phyloP scores from a whole-genome alignment of 495 filamentous ascomycete species.

The Sabuloglossum arenarium region DNA sequence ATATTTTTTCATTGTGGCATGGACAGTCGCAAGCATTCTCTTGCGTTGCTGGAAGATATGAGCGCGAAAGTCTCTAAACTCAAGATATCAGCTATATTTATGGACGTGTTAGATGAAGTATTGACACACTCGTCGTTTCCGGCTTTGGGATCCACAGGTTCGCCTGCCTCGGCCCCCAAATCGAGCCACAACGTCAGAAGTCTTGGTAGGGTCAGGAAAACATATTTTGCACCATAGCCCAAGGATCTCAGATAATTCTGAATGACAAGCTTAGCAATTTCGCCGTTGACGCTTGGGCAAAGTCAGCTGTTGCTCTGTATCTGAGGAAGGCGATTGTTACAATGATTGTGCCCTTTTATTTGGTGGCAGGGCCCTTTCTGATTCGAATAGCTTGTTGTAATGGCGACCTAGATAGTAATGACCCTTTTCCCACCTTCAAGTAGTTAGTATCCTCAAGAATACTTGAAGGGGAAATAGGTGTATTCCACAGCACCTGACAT shows the following conservation, averaged over 20 bases:
- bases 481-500: constrained; percentile 15
- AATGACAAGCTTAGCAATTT: constrained; percentile 70
- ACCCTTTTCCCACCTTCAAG: constrained; percentile 70
- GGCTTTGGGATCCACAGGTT: constrained; percentile 42
- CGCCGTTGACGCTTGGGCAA: constrained; percentile 34
- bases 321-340: background rate
- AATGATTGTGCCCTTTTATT: constrained; percentile 38
- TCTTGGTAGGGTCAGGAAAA: constrained; percentile 80
- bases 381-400: constrained; percentile 90
- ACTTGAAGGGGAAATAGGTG: background rate
- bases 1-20: constrained; percentile 52
- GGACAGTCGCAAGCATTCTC: constrained; percentile 46
- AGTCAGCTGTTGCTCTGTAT: background rate
- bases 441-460: constrained; percentile 6
- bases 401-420: constrained; percentile 94
- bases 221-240: constrained; percentile 75
- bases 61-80: constrained; percentile 20
- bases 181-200: constrained; percentile 88
- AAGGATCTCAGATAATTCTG: constrained; percentile 84
- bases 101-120: background rate
- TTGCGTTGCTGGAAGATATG: constrained; percentile 24
- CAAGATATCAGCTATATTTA: constrained; percentile 10
- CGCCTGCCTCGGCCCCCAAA: constrained; percentile 52
- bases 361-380: constrained; percentile 55
- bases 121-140: constrained; percentile 28